phyloP scores from a whole-genome alignment of 2,329 filamentous ascomycete genomes.

The Colletotrichum nymphaeae region DNA sequence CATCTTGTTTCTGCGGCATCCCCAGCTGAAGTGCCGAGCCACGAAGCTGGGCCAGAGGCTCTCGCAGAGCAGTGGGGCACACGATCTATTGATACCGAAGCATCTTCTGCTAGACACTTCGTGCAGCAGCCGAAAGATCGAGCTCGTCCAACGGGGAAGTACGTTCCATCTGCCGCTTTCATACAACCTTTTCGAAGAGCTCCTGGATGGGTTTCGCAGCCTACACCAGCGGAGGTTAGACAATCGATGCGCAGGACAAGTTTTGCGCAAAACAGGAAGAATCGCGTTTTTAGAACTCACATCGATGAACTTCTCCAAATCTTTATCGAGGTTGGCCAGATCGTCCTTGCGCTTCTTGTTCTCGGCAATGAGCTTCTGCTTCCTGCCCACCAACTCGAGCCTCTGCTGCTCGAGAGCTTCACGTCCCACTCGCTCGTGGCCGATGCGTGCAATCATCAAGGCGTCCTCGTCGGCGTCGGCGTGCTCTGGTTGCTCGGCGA shows the following conservation, averaged over 20 bases:
- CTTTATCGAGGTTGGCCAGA: conserved; percentile 88
- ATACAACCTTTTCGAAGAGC: conserved; percentile 80
- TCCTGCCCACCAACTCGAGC: conserved; percentile 77
- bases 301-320: conserved; percentile 94
- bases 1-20: not conserved
- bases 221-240: conserved; percentile 53
- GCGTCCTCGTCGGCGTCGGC: conserved; percentile 79
- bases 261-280: not conserved
- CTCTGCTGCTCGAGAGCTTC: conserved; percentile 87
- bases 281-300: conserved; percentile 56
- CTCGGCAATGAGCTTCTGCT: conserved; percentile 71
- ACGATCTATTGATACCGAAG: not conserved
- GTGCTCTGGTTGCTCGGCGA: conserved; percentile 80
- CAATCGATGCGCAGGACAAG: not conserved
- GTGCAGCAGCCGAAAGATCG: not conserved
- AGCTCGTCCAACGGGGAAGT: not conserved
- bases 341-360: conserved; percentile 97
- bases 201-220: conserved; percentile 90
- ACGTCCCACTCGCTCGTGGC: conserved; percentile 88
- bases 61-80: not conserved
- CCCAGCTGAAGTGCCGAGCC: too few species aligned
- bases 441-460: conserved; percentile 89
- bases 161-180: conserved; percentile 37
- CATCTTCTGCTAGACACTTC: not conserved
- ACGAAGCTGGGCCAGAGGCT: not conserved